Evolutionary conservation across 73 alveolate species (phyloP).

Genomic region (Tetrahymena malaccensis): DNA sequence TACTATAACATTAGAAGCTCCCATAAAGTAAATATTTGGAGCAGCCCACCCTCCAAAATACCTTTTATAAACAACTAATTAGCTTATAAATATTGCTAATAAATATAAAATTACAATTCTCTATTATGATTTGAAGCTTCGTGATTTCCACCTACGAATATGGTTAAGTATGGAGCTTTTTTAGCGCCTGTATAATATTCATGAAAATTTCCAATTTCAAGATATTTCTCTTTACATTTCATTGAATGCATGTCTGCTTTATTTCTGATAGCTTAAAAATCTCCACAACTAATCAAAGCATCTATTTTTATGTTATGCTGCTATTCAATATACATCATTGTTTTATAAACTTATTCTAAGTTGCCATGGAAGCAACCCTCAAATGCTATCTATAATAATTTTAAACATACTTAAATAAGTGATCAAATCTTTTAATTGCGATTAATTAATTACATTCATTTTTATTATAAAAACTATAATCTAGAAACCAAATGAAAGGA

Average conservation of each 20-base stretch:
- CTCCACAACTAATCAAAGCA: constrained; percentile 67
- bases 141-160: constrained; percentile 96
- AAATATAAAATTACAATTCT: constrained; percentile 19
- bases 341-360: constrained; percentile 44
- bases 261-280: constrained; percentile 62
- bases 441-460: not conserved
- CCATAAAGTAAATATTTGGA: constrained; percentile 83
- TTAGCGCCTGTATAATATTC: constrained; percentile 46
- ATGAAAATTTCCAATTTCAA: constrained; percentile 58
- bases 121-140: constrained; percentile 88
- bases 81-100: not conserved
- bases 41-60: constrained; percentile 95
- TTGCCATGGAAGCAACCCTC: constrained; percentile 75
- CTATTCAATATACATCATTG: constrained; percentile 34
- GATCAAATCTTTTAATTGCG: not conserved
- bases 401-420: not conserved
- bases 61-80: not conserved
- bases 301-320: constrained; percentile 37
- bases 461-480: not conserved
- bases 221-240: constrained; percentile 65
- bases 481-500: no score
- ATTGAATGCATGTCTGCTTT: constrained; percentile 49
- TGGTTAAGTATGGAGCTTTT: constrained; percentile 75
- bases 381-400: constrained; percentile 51
- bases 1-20: constrained; percentile 69